Percentiles rank a stretch among this genome's conserved stretches.
These are phyloP conservation scores for Coemansia sp. DNA, from an alignment of 371 early-diverging fungal species.

Conservation along the genomic window DNA sequence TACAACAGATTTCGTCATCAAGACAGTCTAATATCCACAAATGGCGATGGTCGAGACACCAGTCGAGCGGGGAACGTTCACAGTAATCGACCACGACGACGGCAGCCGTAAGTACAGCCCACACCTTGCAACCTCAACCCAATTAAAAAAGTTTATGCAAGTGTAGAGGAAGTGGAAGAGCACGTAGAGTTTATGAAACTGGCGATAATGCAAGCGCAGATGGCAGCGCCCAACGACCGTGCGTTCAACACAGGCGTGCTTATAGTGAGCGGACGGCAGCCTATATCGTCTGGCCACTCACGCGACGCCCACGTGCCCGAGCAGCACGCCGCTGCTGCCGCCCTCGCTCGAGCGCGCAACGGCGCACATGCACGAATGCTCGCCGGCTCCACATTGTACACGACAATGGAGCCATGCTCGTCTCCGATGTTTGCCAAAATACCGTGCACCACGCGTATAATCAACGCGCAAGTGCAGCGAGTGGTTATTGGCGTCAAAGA, in stretches of 20 bases:
- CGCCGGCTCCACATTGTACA: slow-evolving; percentile 43
- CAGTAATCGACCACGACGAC: slow-evolving; percentile 32
- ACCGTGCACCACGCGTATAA: slow-evolving; percentile 50
- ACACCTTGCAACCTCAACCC: not conserved
- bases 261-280: slow-evolving; percentile 54
- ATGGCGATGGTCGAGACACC: too few relatives aligned
- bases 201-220: slow-evolving; percentile 74
- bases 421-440: slow-evolving; percentile 22
- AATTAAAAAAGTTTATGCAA: not conserved
- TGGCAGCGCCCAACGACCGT: slow-evolving; percentile 67
- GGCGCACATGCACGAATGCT: slow-evolving; percentile 17
- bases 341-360: slow-evolving; percentile 30
- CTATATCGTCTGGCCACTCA: slow-evolving; percentile 41
- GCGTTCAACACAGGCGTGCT: slow-evolving; percentile 94
- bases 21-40: too few relatives aligned
- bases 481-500: slow-evolving; percentile 88
- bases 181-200: slow-evolving; percentile 60
- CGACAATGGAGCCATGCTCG: slow-evolving; percentile 53
- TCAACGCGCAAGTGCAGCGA: slow-evolving; percentile 65
- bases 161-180: slow-evolving; percentile 18
- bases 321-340: slow-evolving; percentile 40
- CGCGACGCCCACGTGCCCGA: slow-evolving; percentile 23
- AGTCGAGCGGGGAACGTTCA: slow-evolving; percentile 17
- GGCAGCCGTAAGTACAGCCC: slow-evolving; percentile 29
- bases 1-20: too few relatives aligned